Conservation (phyloP, 2,329 filamentous ascomycete species). For the Scortechinia acanthostroma region DNA sequence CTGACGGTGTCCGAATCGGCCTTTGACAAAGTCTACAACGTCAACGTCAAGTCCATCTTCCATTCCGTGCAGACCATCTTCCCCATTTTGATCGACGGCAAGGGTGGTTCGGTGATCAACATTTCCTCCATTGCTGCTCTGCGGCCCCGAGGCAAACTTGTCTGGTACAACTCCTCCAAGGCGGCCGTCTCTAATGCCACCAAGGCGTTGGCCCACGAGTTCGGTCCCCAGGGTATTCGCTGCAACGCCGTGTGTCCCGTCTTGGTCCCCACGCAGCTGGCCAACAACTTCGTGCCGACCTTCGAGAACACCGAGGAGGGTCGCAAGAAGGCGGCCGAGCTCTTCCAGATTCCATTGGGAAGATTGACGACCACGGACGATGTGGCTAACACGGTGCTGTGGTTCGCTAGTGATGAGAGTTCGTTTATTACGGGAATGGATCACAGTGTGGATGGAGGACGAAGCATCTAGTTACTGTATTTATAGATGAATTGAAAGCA, state of each 20-base stretch:
- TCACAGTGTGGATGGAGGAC: neutral
- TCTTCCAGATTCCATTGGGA: neutral
- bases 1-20: neutral
- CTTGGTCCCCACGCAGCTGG: neutral
- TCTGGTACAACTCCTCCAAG: conserved; percentile 1
- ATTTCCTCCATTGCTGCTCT: conserved; percentile 33
- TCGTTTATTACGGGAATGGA: neutral
- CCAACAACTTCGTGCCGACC: neutral
- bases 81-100: neutral
- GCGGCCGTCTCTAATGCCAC: neutral
- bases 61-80: neutral
- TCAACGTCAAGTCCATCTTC: neutral
- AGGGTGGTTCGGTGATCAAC: neutral
- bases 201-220: neutral
- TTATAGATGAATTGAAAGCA: neutral
- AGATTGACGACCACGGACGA: neutral
- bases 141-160: neutral
- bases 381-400: neutral
- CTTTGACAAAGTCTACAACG: neutral
- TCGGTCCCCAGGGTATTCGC: neutral
- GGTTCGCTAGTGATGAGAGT: neutral
- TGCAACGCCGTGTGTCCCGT: neutral
- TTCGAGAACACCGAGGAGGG: neutral
- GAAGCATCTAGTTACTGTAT: neutral
- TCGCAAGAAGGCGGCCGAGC: too few relatives aligned